Conservation (phyloP, 2,329 filamentous ascomycete species). For the Arthrobotrys entomopaga region DNA sequence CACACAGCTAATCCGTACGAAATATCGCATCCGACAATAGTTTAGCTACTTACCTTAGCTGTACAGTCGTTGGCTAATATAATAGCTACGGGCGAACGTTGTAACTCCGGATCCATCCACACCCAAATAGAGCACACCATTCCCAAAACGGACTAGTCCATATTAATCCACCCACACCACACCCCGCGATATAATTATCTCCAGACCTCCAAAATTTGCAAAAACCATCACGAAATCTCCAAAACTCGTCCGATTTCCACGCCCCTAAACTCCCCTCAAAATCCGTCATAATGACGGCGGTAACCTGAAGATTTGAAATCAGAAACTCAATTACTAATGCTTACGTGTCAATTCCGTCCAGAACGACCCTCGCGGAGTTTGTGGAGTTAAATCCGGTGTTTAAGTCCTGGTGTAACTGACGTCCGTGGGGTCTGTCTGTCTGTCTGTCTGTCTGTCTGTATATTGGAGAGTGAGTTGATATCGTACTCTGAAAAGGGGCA, state of each 20-base stretch:
- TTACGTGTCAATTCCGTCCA: conserved; percentile 15
- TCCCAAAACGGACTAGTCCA: conserved; percentile 36
- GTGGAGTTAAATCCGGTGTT: conserved; percentile 40
- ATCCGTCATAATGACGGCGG: not conserved
- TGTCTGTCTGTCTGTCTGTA: too few relatives aligned
- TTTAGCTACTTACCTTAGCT: too few relatives aligned
- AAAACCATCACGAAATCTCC: not conserved
- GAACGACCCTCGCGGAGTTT: conserved; percentile 34
- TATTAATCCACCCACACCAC: conserved; percentile 14
- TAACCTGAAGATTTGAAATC: conserved; percentile 40
- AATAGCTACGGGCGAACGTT: too few relatives aligned
- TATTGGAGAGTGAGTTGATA: not conserved
- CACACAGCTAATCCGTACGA: too few relatives aligned
- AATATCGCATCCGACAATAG: too few relatives aligned
- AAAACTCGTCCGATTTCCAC: conserved; percentile 31
- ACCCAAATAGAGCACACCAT: conserved; percentile 1
- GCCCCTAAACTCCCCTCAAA: conserved; percentile 33
- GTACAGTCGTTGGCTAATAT: not conserved
- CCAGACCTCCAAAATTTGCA: conserved; percentile 1
- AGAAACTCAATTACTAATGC: conserved; percentile 25
- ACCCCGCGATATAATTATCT: conserved; percentile 42
- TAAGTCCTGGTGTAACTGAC: conserved; percentile 15
- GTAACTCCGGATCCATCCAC: conserved; percentile 1
- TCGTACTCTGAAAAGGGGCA: not conserved
- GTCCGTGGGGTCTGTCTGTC: not conserved